Evolutionary conservation across 148 eudicot genomes (phyloP).

Genomic region (Polygonum maritimum): DNA sequence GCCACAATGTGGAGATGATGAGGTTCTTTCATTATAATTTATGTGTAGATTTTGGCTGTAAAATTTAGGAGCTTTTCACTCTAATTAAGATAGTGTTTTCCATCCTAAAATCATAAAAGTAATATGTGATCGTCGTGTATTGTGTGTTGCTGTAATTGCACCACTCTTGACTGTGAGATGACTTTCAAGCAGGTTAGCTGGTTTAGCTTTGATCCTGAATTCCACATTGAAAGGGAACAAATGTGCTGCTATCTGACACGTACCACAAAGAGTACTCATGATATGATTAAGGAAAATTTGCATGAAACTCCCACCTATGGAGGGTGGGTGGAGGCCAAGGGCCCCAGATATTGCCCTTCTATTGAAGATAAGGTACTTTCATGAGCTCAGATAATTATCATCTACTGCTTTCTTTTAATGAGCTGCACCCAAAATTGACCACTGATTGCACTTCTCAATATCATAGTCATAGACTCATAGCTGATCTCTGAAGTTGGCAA

Average conservation of each 20-base stretch:
- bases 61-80: constrained; percentile 14
- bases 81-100: neutral
- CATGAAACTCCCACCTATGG: constrained; percentile 99
- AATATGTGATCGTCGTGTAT: neutral
- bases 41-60: constrained; percentile 6
- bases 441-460: neutral
- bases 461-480: neutral
- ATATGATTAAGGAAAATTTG: constrained; percentile 81
- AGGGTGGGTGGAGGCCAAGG: constrained; percentile 99
- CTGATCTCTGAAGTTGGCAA: neutral
- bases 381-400: neutral
- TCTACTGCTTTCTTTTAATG: neutral
- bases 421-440: neutral
- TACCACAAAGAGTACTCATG: constrained; percentile 83
- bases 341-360: constrained; percentile 99
- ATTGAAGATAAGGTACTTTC: constrained; percentile 90
- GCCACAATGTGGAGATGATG: constrained; percentile 93
- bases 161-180: constrained; percentile 15
- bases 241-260: constrained; percentile 99
- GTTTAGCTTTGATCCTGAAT: constrained; percentile 95
- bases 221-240: constrained; percentile 77
- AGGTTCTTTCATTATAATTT: constrained; percentile 47
- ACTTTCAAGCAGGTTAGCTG: constrained; percentile 69
- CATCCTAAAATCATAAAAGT: neutral
- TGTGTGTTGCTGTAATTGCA: neutral